Conservation (phyloP, 1,139 yeast genomes). For the Zygosaccharomyces pseudobailii region DNA sequence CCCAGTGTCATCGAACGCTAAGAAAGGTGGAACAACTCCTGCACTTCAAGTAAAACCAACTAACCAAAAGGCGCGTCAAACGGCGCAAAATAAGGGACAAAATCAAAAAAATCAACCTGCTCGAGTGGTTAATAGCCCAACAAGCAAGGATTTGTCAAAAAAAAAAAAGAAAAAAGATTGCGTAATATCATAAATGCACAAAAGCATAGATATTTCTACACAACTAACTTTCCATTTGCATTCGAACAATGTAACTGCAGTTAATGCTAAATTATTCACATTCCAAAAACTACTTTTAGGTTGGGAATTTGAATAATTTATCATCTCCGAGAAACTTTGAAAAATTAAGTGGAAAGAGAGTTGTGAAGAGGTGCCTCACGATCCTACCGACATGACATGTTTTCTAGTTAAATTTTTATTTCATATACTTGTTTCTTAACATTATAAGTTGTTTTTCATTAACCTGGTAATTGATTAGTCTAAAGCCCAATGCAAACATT, state of each 20-base stretch:
- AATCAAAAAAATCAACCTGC: neutral
- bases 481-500: too few relatives aligned
- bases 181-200: neutral
- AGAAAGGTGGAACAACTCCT: neutral
- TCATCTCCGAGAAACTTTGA: neutral
- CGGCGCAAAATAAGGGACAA: neutral
- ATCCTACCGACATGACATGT: neutral
- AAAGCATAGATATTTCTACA: neutral
- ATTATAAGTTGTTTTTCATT: too few relatives aligned
- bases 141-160: neutral
- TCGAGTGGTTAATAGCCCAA: neutral
- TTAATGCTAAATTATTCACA: neutral
- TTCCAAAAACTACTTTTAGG: too few relatives aligned
- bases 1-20: slow-evolving; percentile 1
- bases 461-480: too few relatives aligned
- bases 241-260: neutral
- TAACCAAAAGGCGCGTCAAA: neutral
- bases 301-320: neutral
- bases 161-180: slow-evolving; percentile 2
- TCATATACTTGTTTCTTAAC: neutral
- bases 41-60: neutral
- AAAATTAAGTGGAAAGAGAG: too few relatives aligned
- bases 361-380: too few relatives aligned
- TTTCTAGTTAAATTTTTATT: neutral
- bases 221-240: too few relatives aligned